Percentiles rank a stretch among this genome's conserved stretches.
Evolutionary conservation across 2,329 filamentous ascomycete species (phyloP).

Genomic region (Orbilia quercus): DNA sequence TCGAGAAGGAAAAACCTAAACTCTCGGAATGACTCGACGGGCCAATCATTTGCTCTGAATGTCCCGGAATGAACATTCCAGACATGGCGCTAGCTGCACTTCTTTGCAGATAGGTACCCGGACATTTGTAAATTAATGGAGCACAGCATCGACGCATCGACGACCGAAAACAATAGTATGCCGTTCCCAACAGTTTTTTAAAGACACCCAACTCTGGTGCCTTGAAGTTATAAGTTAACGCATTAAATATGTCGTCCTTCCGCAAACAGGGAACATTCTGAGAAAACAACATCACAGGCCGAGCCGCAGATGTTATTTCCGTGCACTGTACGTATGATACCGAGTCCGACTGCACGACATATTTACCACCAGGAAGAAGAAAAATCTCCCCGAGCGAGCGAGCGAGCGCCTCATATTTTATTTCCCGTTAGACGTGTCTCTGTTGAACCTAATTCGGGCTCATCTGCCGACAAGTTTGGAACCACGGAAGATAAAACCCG

Average conservation of each 20-base stretch:
- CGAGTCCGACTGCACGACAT: slow-evolving; percentile 35
- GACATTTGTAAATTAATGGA: slow-evolving; percentile 20
- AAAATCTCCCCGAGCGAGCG: slow-evolving; percentile 21
- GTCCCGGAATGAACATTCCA: slow-evolving; percentile 51
- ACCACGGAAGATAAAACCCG: slow-evolving; percentile 1
- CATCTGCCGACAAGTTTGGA: slow-evolving; percentile 31
- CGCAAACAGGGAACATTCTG: slow-evolving; percentile 50
- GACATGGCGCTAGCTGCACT: slow-evolving; percentile 32
- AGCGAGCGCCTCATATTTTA: slow-evolving; percentile 45
- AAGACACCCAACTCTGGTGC: slow-evolving; percentile 46
- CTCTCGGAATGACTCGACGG: background rate
- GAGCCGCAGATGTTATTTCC: slow-evolving; percentile 20
- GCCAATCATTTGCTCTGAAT: slow-evolving; percentile 31
- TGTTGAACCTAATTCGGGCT: slow-evolving; percentile 35
- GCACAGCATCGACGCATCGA: slow-evolving; percentile 18
- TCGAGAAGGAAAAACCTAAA: slow-evolving; percentile 13
- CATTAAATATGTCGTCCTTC: slow-evolving; percentile 17
- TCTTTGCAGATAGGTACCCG: slow-evolving; percentile 50
- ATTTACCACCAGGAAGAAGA: too few species aligned
- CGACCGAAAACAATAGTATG: background rate
- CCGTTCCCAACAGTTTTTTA: slow-evolving; percentile 16
- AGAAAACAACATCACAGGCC: background rate
- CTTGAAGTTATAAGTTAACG: too few species aligned
- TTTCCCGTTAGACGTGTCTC: background rate
- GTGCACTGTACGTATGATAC: too few species aligned